Evolutionary conservation across 2,329 filamentous ascomycete species (phyloP).

Genomic region (Neonectria faginata): DNA sequence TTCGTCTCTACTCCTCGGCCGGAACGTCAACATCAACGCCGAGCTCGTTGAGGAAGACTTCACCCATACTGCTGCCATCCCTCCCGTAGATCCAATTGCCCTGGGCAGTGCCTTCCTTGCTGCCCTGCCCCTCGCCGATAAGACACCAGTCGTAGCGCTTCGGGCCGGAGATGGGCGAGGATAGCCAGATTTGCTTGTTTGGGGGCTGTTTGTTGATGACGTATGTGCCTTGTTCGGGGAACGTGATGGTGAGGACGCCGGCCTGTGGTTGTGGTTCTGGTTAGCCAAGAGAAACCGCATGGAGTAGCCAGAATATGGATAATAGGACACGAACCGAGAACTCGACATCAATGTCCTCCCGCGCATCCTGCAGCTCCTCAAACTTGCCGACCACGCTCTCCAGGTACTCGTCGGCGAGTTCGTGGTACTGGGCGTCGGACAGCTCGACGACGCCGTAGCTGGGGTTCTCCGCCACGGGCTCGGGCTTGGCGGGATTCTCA

Average conservation of each 20-base stretch:
- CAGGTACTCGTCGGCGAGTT: conserved; percentile 81
- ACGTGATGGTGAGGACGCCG: conserved; percentile 83
- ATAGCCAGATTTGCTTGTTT: conserved; percentile 98
- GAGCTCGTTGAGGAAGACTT: conserved; percentile 81
- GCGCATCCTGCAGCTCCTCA: conserved; percentile 79
- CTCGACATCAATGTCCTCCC: conserved; percentile 86
- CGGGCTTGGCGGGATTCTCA: conserved; percentile 62
- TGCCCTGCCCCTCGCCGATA: conserved; percentile 72
- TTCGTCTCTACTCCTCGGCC: conserved; percentile 40
- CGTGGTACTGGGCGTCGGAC: conserved; percentile 78
- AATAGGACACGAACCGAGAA: conserved; percentile 74
- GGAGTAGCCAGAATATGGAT: neutral
- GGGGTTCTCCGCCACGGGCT: conserved; percentile 49
- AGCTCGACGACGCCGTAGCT: conserved; percentile 69
- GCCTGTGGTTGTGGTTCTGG: conserved; percentile 64
- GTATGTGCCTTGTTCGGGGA: conserved; percentile 80
- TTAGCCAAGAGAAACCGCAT: conserved; percentile 29
- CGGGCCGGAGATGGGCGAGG: conserved; percentile 88
- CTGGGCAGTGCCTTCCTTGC: conserved; percentile 80
- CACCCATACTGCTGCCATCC: conserved; percentile 80
- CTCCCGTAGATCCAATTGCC: conserved; percentile 91
- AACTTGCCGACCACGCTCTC: conserved; percentile 67
- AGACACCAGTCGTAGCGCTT: conserved; percentile 95
- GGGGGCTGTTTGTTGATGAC: conserved; percentile 99
- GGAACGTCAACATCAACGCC: conserved; percentile 68